phyloP scores from a whole-genome alignment of 352 stramenopile genomes.

The Phytophthora foliorum region DNA sequence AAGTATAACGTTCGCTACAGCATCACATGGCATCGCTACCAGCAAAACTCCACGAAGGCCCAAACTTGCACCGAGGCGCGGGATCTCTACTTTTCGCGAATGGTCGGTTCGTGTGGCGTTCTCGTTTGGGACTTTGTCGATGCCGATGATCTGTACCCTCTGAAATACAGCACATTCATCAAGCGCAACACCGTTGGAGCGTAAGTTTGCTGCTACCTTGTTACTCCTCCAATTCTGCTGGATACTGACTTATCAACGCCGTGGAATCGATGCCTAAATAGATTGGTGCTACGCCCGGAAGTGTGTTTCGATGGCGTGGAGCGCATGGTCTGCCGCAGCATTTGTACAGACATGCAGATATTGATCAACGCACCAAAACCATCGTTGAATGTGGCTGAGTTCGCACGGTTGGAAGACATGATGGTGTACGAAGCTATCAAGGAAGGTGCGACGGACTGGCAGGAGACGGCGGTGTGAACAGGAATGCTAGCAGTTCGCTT shows the following conservation, averaged over 20 bases:
- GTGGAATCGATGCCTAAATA: not conserved
- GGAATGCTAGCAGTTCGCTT: constrained; percentile 4
- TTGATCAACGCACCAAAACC: constrained; percentile 11
- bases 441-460: constrained; percentile 31
- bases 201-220: constrained; percentile 33
- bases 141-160: constrained; percentile 45
- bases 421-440: constrained; percentile 32
- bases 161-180: constrained; percentile 34
- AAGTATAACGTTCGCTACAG: constrained; percentile 40
- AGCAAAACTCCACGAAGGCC: constrained; percentile 24
- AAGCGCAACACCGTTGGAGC: constrained; percentile 46
- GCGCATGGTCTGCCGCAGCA: constrained; percentile 37
- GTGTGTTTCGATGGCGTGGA: constrained; percentile 35
- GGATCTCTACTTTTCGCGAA: constrained; percentile 41
- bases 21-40: constrained; percentile 31
- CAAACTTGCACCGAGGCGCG: constrained; percentile 35
- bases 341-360: constrained; percentile 42
- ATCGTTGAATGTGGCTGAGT: constrained; percentile 27
- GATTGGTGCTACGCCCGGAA: constrained; percentile 36
- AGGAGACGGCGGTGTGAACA: constrained; percentile 15
- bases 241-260: constrained; percentile 3
- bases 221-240: not conserved
- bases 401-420: constrained; percentile 34
- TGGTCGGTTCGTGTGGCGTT: constrained; percentile 38
- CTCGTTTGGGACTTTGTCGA: constrained; percentile 60